Conservation (phyloP, 2,329 filamentous ascomycete genomes). For the Corinectria fuckeliana region DNA sequence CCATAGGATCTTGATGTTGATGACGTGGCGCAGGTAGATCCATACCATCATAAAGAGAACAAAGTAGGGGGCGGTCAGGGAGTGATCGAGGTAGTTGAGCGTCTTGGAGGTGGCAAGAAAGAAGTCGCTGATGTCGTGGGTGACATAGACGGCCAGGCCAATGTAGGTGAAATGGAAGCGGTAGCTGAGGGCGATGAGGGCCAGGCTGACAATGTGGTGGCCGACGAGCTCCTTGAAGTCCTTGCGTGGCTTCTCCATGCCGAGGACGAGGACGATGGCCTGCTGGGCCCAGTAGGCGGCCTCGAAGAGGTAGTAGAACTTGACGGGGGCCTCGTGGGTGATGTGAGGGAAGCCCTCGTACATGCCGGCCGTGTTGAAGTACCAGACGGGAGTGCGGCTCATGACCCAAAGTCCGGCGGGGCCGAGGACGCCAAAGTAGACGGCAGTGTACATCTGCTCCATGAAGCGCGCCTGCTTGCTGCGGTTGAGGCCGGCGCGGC, state of each 20-base stretch:
- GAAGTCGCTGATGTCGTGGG: constrained; percentile 93
- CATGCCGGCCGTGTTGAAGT: constrained; percentile 91
- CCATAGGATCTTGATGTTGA: constrained; percentile 79
- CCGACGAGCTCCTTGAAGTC: constrained; percentile 93
- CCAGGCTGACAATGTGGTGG: constrained; percentile 88
- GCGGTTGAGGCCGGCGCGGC: constrained; percentile 72
- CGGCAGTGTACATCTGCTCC: constrained; percentile 93
- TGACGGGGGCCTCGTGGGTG: constrained; percentile 81
- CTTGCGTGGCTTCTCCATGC: constrained; percentile 91
- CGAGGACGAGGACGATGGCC: constrained; percentile 83
- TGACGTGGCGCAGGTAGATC: constrained; percentile 89
- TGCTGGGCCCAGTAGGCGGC: constrained; percentile 97
- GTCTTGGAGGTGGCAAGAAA: constrained; percentile 93
- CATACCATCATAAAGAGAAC: constrained; percentile 80
- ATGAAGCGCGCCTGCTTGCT: constrained; percentile 90
- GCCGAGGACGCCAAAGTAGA: constrained; percentile 86
- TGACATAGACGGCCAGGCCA: constrained; percentile 90
- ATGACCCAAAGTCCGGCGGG: constrained; percentile 90
- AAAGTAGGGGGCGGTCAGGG: constrained; percentile 84
- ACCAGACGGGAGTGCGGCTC: constrained; percentile 91
- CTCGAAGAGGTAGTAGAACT: constrained; percentile 95
- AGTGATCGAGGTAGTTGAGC: constrained; percentile 86
- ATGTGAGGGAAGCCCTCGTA: constrained; percentile 87
- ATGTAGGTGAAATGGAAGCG: constrained; percentile 98
- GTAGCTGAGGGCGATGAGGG: constrained; percentile 86